Evolutionary conservation across 208 protist species (phyloP).

Genomic region (Wallacemonas collosoma): DNA sequence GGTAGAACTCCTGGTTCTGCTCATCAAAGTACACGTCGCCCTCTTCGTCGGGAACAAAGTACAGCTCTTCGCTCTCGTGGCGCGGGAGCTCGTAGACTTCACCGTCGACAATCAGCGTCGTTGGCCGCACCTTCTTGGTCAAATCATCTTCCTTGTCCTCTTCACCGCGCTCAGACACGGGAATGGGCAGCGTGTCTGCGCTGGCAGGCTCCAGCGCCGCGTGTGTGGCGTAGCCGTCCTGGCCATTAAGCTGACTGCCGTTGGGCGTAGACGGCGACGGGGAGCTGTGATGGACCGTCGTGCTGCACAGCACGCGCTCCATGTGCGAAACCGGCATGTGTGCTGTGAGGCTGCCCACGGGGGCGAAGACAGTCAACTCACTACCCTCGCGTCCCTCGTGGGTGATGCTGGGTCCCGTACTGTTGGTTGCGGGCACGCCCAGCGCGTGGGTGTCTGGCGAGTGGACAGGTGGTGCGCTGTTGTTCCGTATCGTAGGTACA

Average conservation of each 20-base stretch:
- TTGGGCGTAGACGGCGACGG: not conserved
- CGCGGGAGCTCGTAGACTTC: constrained; percentile 31
- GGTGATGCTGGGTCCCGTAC: not conserved
- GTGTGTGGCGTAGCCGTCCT: not conserved
- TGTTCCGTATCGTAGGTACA: constrained; percentile 2
- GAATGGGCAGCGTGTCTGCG: constrained; percentile 49
- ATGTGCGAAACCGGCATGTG: not conserved
- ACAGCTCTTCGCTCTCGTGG: constrained; percentile 22
- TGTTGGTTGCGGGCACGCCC: not conserved
- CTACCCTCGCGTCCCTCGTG: not conserved
- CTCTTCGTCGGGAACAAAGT: constrained; percentile 24
- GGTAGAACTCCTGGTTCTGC: constrained; percentile 12
- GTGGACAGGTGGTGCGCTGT: not conserved
- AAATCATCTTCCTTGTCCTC: constrained; percentile 35
- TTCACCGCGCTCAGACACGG: constrained; percentile 39
- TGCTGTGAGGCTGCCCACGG: not conserved
- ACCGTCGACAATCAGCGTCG: constrained; percentile 35
- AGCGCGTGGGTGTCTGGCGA: not conserved
- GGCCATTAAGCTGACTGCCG: not conserved
- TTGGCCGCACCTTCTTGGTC: constrained; percentile 35
- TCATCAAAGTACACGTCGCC: constrained; percentile 24
- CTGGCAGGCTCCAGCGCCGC: constrained; percentile 17
- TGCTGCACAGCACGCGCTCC: constrained; percentile 4
- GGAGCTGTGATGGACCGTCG: constrained; percentile 9
- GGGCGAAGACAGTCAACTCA: not conserved